Evolutionary conservation across 1,284 basidiomycete genomes (phyloP).

Genomic region (Cerrena zonata): DNA sequence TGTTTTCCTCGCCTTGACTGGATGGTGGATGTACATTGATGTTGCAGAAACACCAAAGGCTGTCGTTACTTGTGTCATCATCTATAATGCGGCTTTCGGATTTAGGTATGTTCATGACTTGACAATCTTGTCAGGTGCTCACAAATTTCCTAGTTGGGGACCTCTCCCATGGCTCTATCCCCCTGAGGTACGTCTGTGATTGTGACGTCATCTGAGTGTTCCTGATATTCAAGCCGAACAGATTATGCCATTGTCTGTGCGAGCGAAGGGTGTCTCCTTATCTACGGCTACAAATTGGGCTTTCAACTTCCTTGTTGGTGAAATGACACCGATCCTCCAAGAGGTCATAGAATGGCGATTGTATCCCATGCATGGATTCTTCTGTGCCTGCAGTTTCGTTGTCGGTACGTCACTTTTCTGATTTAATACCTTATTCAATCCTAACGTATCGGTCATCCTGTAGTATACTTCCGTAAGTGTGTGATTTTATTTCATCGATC

Average conservation of each 20-base stretch:
- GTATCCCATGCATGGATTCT: slow-evolving; percentile 95
- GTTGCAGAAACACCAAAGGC: slow-evolving; percentile 79
- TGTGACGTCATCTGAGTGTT: too few relatives aligned
- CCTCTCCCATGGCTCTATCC: slow-evolving; percentile 86
- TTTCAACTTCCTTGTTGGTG: slow-evolving; percentile 87
- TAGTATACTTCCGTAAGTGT: slow-evolving; percentile 69
- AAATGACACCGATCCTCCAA: slow-evolving; percentile 84
- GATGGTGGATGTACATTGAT: slow-evolving; percentile 92
- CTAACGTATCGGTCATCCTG: slow-evolving; percentile 8
- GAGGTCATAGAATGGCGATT: slow-evolving; percentile 87
- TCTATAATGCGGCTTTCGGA: slow-evolving; percentile 93
- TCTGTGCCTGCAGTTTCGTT: slow-evolving; percentile 84
- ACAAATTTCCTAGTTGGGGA: slow-evolving; percentile 47
- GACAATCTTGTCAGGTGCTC: slow-evolving; percentile 3
- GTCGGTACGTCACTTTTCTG: slow-evolving; percentile 43
- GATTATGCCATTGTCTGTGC: slow-evolving; percentile 87
- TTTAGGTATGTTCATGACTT: slow-evolving; percentile 45
- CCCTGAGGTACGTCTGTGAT: slow-evolving; percentile 56
- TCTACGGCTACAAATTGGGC: slow-evolving; percentile 85
- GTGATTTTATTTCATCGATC: slow-evolving; percentile 6
- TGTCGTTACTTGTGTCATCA: slow-evolving; percentile 86
- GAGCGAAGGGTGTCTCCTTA: slow-evolving; percentile 90
- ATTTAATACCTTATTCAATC: slow-evolving; percentile 15
- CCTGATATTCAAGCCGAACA: too few relatives aligned
- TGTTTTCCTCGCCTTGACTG: slow-evolving; percentile 69